Percentiles rank a stretch among this genome's conserved stretches.
phyloP scores from a whole-genome alignment of 2,329 filamentous ascomycete species.

The Davidsoniella eucalypti region DNA sequence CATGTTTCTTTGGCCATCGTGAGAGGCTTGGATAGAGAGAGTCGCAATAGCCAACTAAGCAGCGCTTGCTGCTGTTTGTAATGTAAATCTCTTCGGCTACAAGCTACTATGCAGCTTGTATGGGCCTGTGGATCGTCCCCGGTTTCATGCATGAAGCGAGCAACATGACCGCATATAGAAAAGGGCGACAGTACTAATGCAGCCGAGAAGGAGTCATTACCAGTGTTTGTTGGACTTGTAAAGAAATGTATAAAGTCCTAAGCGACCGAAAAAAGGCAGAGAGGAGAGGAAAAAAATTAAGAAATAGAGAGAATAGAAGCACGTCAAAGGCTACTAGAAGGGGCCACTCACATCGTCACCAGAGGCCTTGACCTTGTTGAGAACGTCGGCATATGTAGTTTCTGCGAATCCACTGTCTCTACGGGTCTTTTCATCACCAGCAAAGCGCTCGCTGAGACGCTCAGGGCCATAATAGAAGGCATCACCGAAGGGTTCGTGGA shows the following conservation, averaged over 20 bases:
- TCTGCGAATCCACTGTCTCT: conserved; percentile 47
- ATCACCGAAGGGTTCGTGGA: conserved; percentile 94
- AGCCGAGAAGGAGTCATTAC: too few relatives aligned
- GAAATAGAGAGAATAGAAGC: neutral
- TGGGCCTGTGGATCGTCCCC: too few relatives aligned
- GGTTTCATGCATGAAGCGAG: too few relatives aligned
- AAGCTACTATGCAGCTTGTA: too few relatives aligned
- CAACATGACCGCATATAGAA: too few relatives aligned
- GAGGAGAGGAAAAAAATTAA: neutral
- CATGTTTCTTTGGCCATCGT: too few relatives aligned
- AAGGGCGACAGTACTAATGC: too few relatives aligned
- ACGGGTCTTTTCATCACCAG: conserved; percentile 42
- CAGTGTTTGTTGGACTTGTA: too few relatives aligned
- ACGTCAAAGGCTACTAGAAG: neutral
- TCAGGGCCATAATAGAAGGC: conserved; percentile 94
- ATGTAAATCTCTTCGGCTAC: too few relatives aligned
- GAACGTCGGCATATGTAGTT: conserved; percentile 59
- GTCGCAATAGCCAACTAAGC: too few relatives aligned
- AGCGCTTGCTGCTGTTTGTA: too few relatives aligned
- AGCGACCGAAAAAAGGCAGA: neutral
- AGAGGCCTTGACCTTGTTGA: conserved; percentile 58
- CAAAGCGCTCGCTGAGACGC: conserved; percentile 63
- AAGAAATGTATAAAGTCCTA: neutral
- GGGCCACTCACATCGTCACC: conserved; percentile 45
- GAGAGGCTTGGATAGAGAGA: too few relatives aligned